These are phyloP conservation scores for Cicer cuneatum DNA, from an alignment of 306 rosid species.

Conservation along the genomic window DNA sequence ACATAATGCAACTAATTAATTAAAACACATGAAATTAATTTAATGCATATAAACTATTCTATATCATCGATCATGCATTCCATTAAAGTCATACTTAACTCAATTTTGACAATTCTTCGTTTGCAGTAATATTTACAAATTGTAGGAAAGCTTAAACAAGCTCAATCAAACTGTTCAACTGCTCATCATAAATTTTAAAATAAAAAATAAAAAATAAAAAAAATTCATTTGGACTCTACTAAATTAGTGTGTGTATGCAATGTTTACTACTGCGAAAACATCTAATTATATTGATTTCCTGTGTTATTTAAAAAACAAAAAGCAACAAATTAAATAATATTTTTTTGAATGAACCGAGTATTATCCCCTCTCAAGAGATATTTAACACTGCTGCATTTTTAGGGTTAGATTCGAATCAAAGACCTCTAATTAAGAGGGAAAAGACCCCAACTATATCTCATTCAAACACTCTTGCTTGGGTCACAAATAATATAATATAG, in stretches of 20 bases:
- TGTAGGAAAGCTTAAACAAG: constrained; percentile 1
- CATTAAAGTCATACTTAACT: neutral
- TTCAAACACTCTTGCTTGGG: no score
- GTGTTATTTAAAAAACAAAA: neutral
- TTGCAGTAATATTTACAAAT: neutral
- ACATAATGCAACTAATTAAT: neutral
- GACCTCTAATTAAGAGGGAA: no score
- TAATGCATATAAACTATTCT: constrained; percentile 8
- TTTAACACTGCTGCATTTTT: no score
- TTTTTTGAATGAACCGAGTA: no score
- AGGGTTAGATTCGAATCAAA: no score
- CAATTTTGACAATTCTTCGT: no score
- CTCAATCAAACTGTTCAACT: constrained; percentile 8
- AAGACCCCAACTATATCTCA: no score
- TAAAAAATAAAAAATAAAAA: no score
- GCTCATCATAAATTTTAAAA: neutral
- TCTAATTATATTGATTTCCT: neutral
- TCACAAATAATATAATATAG: no score
- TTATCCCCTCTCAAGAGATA: no score
- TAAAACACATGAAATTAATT: neutral
- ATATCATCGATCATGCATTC: neutral
- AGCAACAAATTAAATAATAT: no score
- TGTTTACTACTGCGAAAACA: neutral
- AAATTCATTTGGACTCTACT: neutral
- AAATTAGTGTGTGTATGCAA: neutral